phyloP scores from a whole-genome alignment of 305 asterid species.

The Solanum hybrid region DNA sequence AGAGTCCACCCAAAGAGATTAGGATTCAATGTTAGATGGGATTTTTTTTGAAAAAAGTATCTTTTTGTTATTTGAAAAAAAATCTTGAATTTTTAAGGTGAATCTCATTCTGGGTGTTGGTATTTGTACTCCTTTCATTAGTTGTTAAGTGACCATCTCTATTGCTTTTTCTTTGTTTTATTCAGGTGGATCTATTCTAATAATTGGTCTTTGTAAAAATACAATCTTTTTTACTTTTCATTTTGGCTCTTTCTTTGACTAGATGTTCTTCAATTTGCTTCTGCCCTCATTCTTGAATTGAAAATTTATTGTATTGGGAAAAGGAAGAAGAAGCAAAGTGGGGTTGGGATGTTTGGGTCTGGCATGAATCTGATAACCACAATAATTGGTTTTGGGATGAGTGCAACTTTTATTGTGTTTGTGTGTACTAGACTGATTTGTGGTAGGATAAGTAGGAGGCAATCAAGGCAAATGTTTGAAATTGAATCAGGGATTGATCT shows the following conservation, averaged over 20 bases:
- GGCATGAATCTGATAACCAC: slow-evolving; percentile 83
- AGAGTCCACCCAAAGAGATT: slow-evolving; percentile 45
- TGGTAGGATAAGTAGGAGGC: slow-evolving; percentile 57
- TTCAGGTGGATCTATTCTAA: neutral
- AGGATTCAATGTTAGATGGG: slow-evolving; percentile 12
- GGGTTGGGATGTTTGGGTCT: slow-evolving; percentile 34
- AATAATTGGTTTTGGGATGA: slow-evolving; percentile 86
- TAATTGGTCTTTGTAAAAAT: neutral
- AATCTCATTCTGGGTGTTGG: slow-evolving; percentile 38
- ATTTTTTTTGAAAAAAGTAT: neutral
- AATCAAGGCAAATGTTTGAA: slow-evolving; percentile 61
- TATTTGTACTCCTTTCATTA: slow-evolving; percentile 2
- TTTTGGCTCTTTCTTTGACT: slow-evolving; percentile 4
- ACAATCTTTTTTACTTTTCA: neutral
- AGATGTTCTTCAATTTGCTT: slow-evolving; percentile 1
- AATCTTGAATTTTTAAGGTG: slow-evolving; percentile 6
- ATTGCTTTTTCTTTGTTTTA: neutral
- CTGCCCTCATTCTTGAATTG: neutral
- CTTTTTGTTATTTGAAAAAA: neutral
- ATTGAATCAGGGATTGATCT: slow-evolving; percentile 62
- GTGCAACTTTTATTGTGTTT: slow-evolving; percentile 88
- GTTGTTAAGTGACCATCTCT: neutral
- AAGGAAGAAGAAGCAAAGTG: slow-evolving; percentile 2
- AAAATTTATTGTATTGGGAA: neutral
- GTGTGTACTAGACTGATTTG: slow-evolving; percentile 74